These are phyloP conservation scores for Metarhizium humberi DNA, from an alignment of 2,329 filamentous ascomycete genomes.

Conservation along the genomic window DNA sequence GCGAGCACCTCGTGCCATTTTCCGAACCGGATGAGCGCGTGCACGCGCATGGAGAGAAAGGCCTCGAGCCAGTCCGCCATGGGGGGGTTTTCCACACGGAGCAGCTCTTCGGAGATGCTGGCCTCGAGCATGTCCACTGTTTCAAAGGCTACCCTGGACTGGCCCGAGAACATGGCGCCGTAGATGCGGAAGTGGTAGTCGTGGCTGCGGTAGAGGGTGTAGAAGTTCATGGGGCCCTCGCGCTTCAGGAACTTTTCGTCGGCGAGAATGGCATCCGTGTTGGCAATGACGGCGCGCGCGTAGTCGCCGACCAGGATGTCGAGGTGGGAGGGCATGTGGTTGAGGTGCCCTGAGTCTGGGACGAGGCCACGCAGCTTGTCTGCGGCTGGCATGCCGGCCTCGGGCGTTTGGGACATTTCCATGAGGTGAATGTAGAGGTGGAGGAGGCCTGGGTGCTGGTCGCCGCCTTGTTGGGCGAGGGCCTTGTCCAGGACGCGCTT, in stretches of 20 bases:
- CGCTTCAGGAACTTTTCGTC: slow-evolving; percentile 56
- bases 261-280: slow-evolving; percentile 55
- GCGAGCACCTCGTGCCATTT: slow-evolving; percentile 57
- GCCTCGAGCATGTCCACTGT: slow-evolving; percentile 50
- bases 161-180: slow-evolving; percentile 67
- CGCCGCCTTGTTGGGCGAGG: slow-evolving; percentile 29
- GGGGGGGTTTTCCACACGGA: slow-evolving; percentile 55
- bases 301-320: slow-evolving; percentile 69
- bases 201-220: slow-evolving; percentile 67
- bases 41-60: slow-evolving; percentile 57
- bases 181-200: slow-evolving; percentile 70
- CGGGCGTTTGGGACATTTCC: slow-evolving; percentile 64
- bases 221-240: slow-evolving; percentile 59
- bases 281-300: slow-evolving; percentile 54
- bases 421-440: slow-evolving; percentile 72
- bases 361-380: slow-evolving; percentile 54
- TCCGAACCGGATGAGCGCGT: slow-evolving; percentile 66
- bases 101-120: slow-evolving; percentile 52
- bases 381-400: slow-evolving; percentile 50
- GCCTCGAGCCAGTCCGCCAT: slow-evolving; percentile 76
- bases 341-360: slow-evolving; percentile 60
- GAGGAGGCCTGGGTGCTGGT: slow-evolving; percentile 57
- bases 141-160: slow-evolving; percentile 52
- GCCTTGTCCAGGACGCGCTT: slow-evolving; percentile 31
- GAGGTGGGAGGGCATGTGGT: slow-evolving; percentile 72